A percentile compares a stretch with the other conserved stretches of the same genome.
Evolutionary conservation across 2,329 filamentous ascomycete genomes (phyloP).

Genomic region (Venturia oleaginea): DNA sequence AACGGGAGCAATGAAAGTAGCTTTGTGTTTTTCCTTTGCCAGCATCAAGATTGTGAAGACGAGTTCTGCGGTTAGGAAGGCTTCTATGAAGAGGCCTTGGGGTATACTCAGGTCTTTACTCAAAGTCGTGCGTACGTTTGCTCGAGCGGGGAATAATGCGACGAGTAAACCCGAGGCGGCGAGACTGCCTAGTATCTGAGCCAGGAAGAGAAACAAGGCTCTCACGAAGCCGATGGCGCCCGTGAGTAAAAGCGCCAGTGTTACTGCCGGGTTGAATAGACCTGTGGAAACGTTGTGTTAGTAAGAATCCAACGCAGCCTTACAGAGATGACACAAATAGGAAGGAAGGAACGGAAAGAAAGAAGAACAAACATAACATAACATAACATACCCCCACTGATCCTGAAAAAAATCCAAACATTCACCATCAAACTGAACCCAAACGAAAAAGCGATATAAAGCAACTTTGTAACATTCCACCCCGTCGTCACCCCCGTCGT

Average conservation of each 20-base stretch:
- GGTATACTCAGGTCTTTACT: constrained; percentile 23
- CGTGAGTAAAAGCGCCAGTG: constrained; percentile 13
- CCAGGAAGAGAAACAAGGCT: constrained; percentile 12
- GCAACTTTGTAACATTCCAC: constrained; percentile 21
- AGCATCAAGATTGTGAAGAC: constrained; percentile 36
- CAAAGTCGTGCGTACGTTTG: constrained; percentile 29
- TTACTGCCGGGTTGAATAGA: constrained; percentile 29
- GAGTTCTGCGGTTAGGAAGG: constrained; percentile 29
- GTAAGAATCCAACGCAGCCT: too few species aligned
- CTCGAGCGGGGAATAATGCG: constrained; percentile 26
- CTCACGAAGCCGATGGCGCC: constrained; percentile 10
- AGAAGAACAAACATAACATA: too few species aligned
- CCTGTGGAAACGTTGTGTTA: constrained; percentile 24
- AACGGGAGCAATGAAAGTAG: constrained; percentile 31
- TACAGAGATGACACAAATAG: too few species aligned
- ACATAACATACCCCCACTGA: constrained; percentile 31
- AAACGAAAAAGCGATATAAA: constrained; percentile 30
- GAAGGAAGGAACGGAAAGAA: constrained; percentile 19
- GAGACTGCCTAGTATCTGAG: constrained; percentile 22
- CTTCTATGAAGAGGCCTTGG: constrained; percentile 30
- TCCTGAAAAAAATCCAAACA: constrained; percentile 32
- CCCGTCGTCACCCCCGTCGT: constrained; percentile 15
- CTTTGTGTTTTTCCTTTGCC: constrained; percentile 34
- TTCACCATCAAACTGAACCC: constrained; percentile 31
- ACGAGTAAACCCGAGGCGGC: constrained; percentile 26